A percentile compares a stretch with the other conserved stretches of the same genome.
Evolutionary conservation across 2,329 filamentous ascomycete genomes (phyloP).

Genomic region (Arthrobotrys pseudoclavata): DNA sequence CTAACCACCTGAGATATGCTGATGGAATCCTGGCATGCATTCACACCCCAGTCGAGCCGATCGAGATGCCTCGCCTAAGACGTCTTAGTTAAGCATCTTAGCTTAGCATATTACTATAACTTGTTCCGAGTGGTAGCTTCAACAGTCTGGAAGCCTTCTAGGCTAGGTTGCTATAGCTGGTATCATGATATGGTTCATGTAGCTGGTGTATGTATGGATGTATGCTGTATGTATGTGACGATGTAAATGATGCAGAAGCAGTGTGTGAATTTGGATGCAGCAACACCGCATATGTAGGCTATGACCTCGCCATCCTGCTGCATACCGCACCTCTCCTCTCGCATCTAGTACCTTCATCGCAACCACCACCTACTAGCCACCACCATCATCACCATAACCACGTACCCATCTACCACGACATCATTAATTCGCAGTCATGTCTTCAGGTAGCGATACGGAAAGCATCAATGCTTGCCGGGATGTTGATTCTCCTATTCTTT

Average conservation of each 20-base stretch:
- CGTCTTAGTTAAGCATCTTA: neutral
- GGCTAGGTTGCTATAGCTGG: too few relatives aligned
- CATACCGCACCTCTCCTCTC: neutral
- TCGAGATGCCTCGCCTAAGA: neutral
- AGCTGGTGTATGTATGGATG: too few relatives aligned
- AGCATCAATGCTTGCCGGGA: too few relatives aligned
- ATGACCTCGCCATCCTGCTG: neutral
- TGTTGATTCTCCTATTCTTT: neutral
- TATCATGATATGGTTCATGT: too few relatives aligned
- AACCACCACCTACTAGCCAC: neutral
- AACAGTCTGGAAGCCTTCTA: neutral
- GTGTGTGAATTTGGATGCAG: constrained; percentile 19
- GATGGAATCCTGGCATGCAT: neutral
- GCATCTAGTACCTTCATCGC: neutral
- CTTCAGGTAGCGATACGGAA: neutral
- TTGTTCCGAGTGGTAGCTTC: neutral
- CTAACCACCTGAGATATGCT: neutral
- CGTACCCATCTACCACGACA: constrained; percentile 6
- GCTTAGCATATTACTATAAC: neutral
- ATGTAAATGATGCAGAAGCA: neutral
- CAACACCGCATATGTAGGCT: constrained; percentile 1
- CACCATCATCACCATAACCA: neutral
- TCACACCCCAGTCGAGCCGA: constrained; percentile 8
- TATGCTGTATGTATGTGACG: neutral
- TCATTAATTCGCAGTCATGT: neutral